Percentiles rank a stretch among this genome's conserved stretches.
Conservation (phyloP, 179 eudicot species). For the Heliamphora pulchella region DNA sequence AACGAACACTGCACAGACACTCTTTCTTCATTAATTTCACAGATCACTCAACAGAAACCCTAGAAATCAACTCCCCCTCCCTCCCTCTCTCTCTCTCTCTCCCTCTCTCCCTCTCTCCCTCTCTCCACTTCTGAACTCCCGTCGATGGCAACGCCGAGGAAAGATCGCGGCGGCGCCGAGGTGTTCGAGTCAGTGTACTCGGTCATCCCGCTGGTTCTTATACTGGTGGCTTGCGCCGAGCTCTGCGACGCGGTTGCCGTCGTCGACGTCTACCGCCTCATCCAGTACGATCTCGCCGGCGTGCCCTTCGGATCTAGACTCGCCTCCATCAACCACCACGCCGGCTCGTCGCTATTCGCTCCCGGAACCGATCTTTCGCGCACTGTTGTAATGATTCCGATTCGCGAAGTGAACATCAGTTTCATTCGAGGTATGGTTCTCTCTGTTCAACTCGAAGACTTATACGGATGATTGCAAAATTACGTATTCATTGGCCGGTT, state of each 20-base stretch:
- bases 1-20: no score
- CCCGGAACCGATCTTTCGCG: constrained; percentile 67
- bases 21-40: no score
- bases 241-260: constrained; percentile 90
- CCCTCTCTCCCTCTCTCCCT: neutral
- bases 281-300: constrained; percentile 92
- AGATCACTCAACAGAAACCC: no score
- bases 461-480: neutral
- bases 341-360: constrained; percentile 61
- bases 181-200: constrained; percentile 39
- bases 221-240: constrained; percentile 69
- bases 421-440: constrained; percentile 44
- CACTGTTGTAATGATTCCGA: constrained; percentile 67
- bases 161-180: constrained; percentile 17
- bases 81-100: no score
- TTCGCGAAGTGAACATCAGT: constrained; percentile 60
- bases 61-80: no score
- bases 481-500: neutral
- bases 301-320: constrained; percentile 88
- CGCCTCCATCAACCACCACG: constrained; percentile 76
- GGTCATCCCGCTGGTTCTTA: constrained; percentile 40
- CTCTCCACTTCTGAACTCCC: constrained; percentile 1
- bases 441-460: neutral
- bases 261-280: constrained; percentile 94
- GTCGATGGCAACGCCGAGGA: constrained; percentile 41